phyloP scores from a whole-genome alignment of 257 asterid species.

The Agastache rugosa region DNA sequence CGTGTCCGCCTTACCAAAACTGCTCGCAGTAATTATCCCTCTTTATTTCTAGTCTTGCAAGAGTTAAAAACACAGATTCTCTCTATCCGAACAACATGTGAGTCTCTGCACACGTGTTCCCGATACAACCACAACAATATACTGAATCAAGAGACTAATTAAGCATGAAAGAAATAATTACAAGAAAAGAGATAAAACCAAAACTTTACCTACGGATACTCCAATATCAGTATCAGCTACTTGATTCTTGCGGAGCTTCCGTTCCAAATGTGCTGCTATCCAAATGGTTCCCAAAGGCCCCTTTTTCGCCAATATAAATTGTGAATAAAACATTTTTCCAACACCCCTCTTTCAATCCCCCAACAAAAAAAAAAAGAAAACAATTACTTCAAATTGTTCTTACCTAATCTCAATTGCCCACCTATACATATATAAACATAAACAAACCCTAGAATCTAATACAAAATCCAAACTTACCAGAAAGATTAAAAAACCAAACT shows the following conservation, averaged over 20 bases:
- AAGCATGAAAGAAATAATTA: slow-evolving; percentile 7
- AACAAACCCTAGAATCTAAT: slow-evolving; percentile 32
- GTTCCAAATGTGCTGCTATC: slow-evolving; percentile 98
- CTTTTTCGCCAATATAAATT: slow-evolving; percentile 95
- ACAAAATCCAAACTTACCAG: slow-evolving; percentile 28
- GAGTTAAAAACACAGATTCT: slow-evolving; percentile 9
- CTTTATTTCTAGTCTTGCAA: neutral
- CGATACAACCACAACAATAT: neutral
- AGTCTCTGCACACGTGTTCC: neutral
- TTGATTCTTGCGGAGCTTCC: slow-evolving; percentile 97
- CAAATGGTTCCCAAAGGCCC: slow-evolving; percentile 98
- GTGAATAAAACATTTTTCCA: slow-evolving; percentile 85
- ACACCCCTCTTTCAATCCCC: slow-evolving; percentile 11
- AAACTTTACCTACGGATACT: slow-evolving; percentile 82
- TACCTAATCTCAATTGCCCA: neutral
- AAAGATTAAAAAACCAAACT: slow-evolving; percentile 25
- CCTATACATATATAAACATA: slow-evolving; percentile 4
- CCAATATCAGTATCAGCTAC: slow-evolving; percentile 99
- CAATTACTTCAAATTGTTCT: slow-evolving; percentile 13
- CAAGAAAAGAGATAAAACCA: neutral
- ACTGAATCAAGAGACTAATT: slow-evolving; percentile 1
- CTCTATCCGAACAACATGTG: neutral
- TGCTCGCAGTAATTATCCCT: neutral
- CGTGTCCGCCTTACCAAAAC: neutral
- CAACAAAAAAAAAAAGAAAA: neutral